Conservation (phyloP, 306 rosid species). For the barrel medic (Medicago truncatula) region MtrunA17r5.0-ANR NC_053044.1:38608501-38609000, state of each 20-base stretch:
- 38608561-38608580: neutral
- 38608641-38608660: slow-evolving; percentile 23
- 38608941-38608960: no score
- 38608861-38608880: no score
- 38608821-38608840: no score
- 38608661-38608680: slow-evolving; percentile 26
- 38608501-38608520: neutral
- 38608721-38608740: slow-evolving; percentile 24
- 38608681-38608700: neutral
- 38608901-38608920: no score
- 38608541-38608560: neutral
- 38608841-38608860: no score
- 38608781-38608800: slow-evolving; percentile 24
- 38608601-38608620: neutral
- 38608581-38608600: neutral
- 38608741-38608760: slow-evolving; percentile 42
- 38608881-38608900: no score
- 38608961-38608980: no score
- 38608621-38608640: neutral
- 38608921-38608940: no score
- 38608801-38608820: no score
- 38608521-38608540: no score
- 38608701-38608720: slow-evolving; percentile 44
- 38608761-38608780: slow-evolving; percentile 40
- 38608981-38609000: no score